Evolutionary conservation across 257 asterid genomes (phyloP).

Genomic region (Echium plantagineum): DNA sequence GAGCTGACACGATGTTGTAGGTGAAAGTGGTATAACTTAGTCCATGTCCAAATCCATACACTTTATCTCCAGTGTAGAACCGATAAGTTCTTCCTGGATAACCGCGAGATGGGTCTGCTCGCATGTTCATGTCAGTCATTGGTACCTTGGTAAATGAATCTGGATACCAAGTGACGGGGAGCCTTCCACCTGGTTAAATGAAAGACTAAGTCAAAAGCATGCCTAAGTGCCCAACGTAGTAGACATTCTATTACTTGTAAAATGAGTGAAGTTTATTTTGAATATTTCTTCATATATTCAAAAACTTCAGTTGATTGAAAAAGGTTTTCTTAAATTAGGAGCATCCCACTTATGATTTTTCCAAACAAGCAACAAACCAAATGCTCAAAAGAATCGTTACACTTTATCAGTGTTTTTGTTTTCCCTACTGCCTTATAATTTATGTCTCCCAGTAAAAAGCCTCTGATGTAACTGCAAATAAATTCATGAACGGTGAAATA

Average conservation of each 20-base stretch:
- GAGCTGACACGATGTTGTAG: conserved; percentile 48
- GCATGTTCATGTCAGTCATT: conserved; percentile 87
- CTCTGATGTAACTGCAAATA: too few relatives aligned
- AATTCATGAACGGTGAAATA: too few relatives aligned
- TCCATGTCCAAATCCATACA: conserved; percentile 73
- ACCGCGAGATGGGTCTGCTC: conserved; percentile 66
- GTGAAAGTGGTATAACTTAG: conserved; percentile 59
- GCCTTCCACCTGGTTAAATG: not conserved
- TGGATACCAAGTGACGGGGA: conserved; percentile 68
- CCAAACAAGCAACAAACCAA: too few relatives aligned
- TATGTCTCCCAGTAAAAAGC: too few relatives aligned
- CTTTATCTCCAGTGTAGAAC: conserved; percentile 60
- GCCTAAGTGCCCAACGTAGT: not conserved
- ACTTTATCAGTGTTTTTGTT: too few relatives aligned
- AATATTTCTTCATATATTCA: too few relatives aligned
- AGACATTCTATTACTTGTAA: not conserved
- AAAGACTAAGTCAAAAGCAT: not conserved
- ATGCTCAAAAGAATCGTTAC: too few relatives aligned
- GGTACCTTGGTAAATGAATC: conserved; percentile 70
- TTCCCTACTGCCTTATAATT: too few relatives aligned
- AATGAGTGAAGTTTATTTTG: not conserved
- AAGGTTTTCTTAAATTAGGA: too few relatives aligned
- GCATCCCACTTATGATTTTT: too few relatives aligned
- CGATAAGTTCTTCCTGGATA: conserved; percentile 91
- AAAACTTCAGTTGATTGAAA: too few relatives aligned